Evolutionary conservation across 306 rosid species (phyloP), one percentile per base, ranked within the genome.

Genomic region (Morella rubra): DNA sequence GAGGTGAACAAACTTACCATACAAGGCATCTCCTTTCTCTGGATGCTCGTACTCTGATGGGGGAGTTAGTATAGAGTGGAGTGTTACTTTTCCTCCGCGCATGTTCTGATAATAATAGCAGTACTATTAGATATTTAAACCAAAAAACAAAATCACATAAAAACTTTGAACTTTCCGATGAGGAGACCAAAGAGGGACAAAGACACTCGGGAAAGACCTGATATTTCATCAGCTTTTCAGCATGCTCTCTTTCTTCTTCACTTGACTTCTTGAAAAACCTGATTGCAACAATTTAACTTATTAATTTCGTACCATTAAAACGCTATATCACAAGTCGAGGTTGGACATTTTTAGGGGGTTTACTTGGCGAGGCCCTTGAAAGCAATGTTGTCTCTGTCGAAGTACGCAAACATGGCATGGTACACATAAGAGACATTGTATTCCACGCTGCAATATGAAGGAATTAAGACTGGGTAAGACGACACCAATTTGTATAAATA

Each of bases 11-110:
- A 78, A 58, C 91, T 82, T 44, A 85, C 89, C 91, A 80, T 85
- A 58, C 77, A 87, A 85, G 2, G 89, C 91, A 78, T 87, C 91
- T 19, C 94, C 92, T 79, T 85, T 91, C 32, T 91, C 89, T 50
- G n/a, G 74, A 76, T 89, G 83, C 24, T 82, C 94, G 77, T 84
- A 91, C 56, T 91, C 94, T 18, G 94, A 78, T 20, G 85, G 85
- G n/a, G 85, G 87, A 37, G 50, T 47, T 65, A 67, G 59, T 73
- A 87, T 85, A 24, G 87, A 66, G 81, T 87, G 85, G 20, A 87
- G 87, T 7, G 73, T 69, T 66, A 87, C 89, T 45, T 80, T 77
- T 85, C 91, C 91, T 18, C 91, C 91, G 40, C 87, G 91, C 62
- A 37, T 49, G 51, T 87, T 85, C 91, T 85, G 73, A 72, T 51